These are phyloP conservation scores for Boletus pseudopeckii DNA, from an alignment of 768 basidiomycete genomes.

Conservation along the genomic window DNA sequence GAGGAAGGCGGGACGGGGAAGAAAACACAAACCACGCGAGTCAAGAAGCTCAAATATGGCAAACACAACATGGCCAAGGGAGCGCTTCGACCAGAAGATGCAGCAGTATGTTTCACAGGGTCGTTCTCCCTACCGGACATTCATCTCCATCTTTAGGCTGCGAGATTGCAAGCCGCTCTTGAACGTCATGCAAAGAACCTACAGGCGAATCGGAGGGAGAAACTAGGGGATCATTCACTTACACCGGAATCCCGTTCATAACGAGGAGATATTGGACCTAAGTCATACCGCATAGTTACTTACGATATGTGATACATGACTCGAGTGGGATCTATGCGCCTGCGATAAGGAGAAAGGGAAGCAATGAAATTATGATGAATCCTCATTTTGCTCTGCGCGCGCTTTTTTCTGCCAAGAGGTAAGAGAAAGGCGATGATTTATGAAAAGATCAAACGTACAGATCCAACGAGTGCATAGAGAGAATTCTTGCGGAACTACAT, in stretches of 20 bases:
- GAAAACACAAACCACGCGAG: constrained; percentile 38
- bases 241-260: constrained; percentile 17
- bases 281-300: constrained; percentile 18
- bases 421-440: neutral
- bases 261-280: constrained; percentile 1
- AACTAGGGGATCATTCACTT: constrained; percentile 19
- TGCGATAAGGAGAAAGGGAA: neutral
- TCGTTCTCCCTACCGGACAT: neutral
- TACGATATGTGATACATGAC: constrained; percentile 24
- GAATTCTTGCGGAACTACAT: constrained; percentile 82
- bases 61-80: constrained; percentile 92
- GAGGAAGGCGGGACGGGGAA: constrained; percentile 27
- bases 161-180: constrained; percentile 63
- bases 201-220: constrained; percentile 27
- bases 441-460: constrained; percentile 45
- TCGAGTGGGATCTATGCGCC: constrained; percentile 11
- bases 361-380: constrained; percentile 34
- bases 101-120: constrained; percentile 52
- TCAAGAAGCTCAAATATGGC: constrained; percentile 56
- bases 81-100: constrained; percentile 76
- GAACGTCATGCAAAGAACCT: constrained; percentile 41
- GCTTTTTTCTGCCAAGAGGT: constrained; percentile 54
- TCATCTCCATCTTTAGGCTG: constrained; percentile 44
- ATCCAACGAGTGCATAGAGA: constrained; percentile 66
- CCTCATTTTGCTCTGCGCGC: constrained; percentile 55